Base-by-base conservation (phyloP, 2,329 filamentous ascomycete genomes). In the Immersiporthe knoxdaviesiana region DNA sequence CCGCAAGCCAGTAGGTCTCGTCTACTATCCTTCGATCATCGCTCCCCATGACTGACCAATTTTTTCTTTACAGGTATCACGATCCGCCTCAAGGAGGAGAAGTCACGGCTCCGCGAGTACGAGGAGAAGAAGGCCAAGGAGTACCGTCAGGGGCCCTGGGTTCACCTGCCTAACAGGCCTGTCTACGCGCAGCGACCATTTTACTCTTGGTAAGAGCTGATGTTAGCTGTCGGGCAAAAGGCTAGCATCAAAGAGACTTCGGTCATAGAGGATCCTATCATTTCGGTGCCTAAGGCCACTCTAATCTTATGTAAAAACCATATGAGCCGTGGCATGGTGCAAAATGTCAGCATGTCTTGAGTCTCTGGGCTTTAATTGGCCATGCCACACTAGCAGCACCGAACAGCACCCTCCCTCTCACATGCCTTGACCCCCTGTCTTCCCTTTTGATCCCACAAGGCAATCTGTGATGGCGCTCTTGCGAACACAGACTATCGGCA, bases 21-120 rank as follows among this genome's bases (percentile, higher is more conserved):
- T 66, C 32, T 60, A 3, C 14, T 4, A 11, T 12, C 60, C 44
- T 59, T 39, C 12, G 63, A 14, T 12, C 8, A 35, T n/a, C 35
- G 35, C 35, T 35, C 35, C n/a, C 54, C 21, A 30, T 50, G 30
- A 54, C 67, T 71, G 35, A 70, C 54, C 10, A n/a, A n/a, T n/a
- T n/a, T n/a, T n/a, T 24, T 52, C n/a, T 35, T 35, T 50, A n/a
- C 74, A 94, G 92, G 86, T 73, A 87, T 97, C 71, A 89, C 90
- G 0, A 82, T 99, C 47, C 79, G 97, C 18, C 83, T 99, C 77
- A 99, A 98, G 83, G 96, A 99, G 78, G 94, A 98, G 79, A 92
- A 91, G 79, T 97, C 96, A 7, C 86, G 94, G 67, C 90, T 97
- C 76, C 88, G 96, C 71, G 87, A 94, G 77, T 88, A 91, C 76